phyloP scores from a whole-genome alignment of 257 asterid genomes.

The Solanum appendiculatum region DNA sequence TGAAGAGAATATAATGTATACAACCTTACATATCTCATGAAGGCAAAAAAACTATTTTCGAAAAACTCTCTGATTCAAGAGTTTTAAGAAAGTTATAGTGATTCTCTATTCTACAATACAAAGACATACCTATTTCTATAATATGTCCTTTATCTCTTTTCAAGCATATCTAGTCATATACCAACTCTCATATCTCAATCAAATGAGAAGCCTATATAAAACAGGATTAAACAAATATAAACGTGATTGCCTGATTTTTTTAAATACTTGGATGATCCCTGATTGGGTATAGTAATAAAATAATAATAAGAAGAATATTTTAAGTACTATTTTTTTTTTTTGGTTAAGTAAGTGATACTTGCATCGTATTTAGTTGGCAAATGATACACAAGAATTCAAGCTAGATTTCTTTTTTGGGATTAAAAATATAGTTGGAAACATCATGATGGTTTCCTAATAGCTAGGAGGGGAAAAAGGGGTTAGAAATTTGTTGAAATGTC shows the following conservation, averaged over 20 bases:
- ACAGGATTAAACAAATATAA: neutral
- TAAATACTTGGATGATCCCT: neutral
- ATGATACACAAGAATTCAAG: neutral
- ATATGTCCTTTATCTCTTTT: neutral
- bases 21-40: fast-evolving
- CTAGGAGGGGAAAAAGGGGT: neutral
- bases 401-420: neutral
- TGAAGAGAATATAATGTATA: fast-evolving
- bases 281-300: neutral
- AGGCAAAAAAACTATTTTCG: neutral
- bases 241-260: neutral
- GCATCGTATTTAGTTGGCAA: neutral
- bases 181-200: neutral
- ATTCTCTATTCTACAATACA: neutral
- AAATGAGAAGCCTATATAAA: neutral
- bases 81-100: neutral
- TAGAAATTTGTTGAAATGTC: neutral
- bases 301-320: neutral
- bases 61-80: neutral
- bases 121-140: neutral
- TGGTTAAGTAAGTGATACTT: neutral
- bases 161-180: neutral
- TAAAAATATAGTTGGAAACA: neutral
- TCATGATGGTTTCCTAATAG: neutral
- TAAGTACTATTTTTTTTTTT: neutral